phyloP scores from a whole-genome alignment of 345 rosid genomes.

The Gossypium ekmanianum region DNA sequence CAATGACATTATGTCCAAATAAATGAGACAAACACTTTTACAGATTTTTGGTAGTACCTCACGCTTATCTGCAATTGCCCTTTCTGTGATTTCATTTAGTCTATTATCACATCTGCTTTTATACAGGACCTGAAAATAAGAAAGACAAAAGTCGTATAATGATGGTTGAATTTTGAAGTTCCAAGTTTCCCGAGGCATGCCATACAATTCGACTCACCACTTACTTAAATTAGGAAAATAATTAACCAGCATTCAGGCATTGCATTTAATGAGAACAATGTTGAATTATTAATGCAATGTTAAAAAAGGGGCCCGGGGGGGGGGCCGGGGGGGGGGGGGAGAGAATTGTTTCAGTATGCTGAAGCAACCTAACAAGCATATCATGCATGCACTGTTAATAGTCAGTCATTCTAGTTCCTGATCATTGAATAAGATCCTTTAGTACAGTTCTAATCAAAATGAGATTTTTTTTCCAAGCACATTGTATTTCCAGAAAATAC shows the following conservation, averaged over 20 bases:
- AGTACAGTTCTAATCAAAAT: not conserved
- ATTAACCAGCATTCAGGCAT: not conserved
- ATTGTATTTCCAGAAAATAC: not conserved
- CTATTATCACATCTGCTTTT: constrained; percentile 96
- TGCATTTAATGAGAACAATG: not conserved
- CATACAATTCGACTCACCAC: not conserved
- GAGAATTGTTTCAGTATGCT: not conserved
- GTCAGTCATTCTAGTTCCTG: not conserved
- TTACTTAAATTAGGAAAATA: not conserved
- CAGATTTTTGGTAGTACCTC: constrained; percentile 52
- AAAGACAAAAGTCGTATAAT: constrained; percentile 8
- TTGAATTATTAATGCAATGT: not conserved
- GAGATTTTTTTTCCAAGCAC: not conserved
- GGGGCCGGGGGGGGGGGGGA: too few species aligned
- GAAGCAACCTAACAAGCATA: not conserved
- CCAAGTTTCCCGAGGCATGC: not conserved
- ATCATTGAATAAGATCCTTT: not conserved
- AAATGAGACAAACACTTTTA: constrained; percentile 7
- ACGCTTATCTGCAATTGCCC: constrained; percentile 85
- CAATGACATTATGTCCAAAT: constrained; percentile 15
- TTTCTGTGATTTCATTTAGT: constrained; percentile 89
- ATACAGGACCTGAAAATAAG: constrained; percentile 59
- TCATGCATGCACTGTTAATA: not conserved
- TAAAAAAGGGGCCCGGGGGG: too few species aligned
- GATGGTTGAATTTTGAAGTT: constrained; percentile 15